phyloP scores from a whole-genome alignment of 768 basidiomycete genomes.

The Cyclocybe cylindracea region DNA sequence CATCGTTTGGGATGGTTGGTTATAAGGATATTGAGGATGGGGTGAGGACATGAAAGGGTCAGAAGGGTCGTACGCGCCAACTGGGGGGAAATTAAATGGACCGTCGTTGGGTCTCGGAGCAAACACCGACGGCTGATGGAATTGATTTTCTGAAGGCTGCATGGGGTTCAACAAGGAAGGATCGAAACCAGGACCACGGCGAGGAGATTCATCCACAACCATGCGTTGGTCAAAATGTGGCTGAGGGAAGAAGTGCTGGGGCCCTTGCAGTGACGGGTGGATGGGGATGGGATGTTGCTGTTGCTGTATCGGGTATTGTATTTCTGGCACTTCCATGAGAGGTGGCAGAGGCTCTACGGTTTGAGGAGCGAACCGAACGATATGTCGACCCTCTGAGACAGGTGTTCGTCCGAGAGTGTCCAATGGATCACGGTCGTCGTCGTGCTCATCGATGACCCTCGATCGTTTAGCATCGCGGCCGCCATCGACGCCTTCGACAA shows the following conservation, averaged over 20 bases:
- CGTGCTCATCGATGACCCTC: conserved; percentile 44
- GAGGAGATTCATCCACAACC: conserved; percentile 36
- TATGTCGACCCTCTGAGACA: conserved; percentile 27
- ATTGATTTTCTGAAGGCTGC: conserved; percentile 40
- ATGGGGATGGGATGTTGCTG: conserved; percentile 8
- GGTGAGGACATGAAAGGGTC: conserved; percentile 18
- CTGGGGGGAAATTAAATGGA: conserved; percentile 9
- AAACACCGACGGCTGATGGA: conserved; percentile 19
- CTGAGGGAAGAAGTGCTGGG: conserved; percentile 7
- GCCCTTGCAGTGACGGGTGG: conserved; percentile 7
- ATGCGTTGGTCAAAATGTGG: conserved; percentile 27
- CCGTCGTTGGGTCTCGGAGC: conserved; percentile 6
- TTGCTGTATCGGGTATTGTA: neutral
- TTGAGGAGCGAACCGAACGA: conserved; percentile 53
- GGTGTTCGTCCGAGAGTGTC: conserved; percentile 41
- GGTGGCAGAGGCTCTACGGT: conserved; percentile 25
- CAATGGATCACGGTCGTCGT: conserved; percentile 51
- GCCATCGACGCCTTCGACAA: conserved; percentile 33
- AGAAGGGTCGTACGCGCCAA: conserved; percentile 8
- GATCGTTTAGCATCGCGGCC: conserved; percentile 60
- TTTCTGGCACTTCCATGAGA: conserved; percentile 9
- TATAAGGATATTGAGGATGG: neutral
- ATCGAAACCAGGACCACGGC: conserved; percentile 47
- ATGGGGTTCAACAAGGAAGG: conserved; percentile 55
- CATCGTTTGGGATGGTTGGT: neutral